phyloP scores from a whole-genome alignment of 805 yeast genomes.

The Torulaspora quercuum region DNA sequence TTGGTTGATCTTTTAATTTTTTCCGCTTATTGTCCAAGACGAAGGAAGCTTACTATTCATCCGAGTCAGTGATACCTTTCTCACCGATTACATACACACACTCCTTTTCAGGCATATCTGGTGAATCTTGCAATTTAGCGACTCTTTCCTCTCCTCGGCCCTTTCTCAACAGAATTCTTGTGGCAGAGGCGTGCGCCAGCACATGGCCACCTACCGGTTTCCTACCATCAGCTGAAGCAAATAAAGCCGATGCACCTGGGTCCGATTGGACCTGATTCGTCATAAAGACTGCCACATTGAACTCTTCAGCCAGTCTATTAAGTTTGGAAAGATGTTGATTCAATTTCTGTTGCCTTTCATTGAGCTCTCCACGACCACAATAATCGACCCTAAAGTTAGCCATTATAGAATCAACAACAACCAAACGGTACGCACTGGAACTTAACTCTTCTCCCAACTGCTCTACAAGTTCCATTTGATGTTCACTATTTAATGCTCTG shows the following conservation, averaged over 20 bases:
- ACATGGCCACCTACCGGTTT: constrained; percentile 85
- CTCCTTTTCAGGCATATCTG: constrained; percentile 78
- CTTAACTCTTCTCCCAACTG: constrained; percentile 63
- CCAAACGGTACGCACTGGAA: constrained; percentile 59
- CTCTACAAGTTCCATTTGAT: constrained; percentile 69
- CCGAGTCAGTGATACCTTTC: constrained; percentile 59
- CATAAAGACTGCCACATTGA: constrained; percentile 70
- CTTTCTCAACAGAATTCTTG: constrained; percentile 66
- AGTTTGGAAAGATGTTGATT: constrained; percentile 53
- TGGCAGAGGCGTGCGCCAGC: constrained; percentile 76
- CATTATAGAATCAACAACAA: constrained; percentile 71
- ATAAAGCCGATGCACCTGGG: constrained; percentile 75
- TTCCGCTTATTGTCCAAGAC: no score
- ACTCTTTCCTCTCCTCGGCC: constrained; percentile 80
- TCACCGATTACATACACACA: constrained; percentile 70
- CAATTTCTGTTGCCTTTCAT: constrained; percentile 70
- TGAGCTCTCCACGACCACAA: constrained; percentile 72
- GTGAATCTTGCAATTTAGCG: constrained; percentile 75
- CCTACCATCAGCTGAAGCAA: constrained; percentile 79
- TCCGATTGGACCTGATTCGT: constrained; percentile 80
- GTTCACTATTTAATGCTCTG: constrained; percentile 73
- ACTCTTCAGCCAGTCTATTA: constrained; percentile 68
- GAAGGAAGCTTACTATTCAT: constrained; percentile 28
- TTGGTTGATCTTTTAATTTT: no score
- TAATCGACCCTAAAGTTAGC: constrained; percentile 76